phyloP scores from a whole-genome alignment of 2,329 filamentous ascomycete genomes.

The Ceratocystis colombiana region DNA sequence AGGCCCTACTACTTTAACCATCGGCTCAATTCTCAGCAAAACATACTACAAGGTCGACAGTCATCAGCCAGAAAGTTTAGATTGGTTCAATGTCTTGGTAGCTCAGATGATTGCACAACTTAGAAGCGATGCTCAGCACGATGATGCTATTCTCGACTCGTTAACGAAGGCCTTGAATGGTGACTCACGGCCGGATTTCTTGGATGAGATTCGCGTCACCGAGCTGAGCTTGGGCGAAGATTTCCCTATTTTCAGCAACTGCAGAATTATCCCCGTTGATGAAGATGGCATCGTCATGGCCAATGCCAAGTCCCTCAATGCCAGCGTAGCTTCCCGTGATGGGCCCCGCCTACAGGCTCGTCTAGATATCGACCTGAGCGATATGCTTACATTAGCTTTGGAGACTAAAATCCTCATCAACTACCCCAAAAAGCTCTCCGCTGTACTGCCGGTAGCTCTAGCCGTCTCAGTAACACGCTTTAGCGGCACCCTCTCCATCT shows the following conservation, averaged over 20 bases:
- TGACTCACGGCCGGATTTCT: constrained; percentile 74
- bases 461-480: constrained; percentile 89
- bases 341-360: constrained; percentile 78
- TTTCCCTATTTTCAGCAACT: constrained; percentile 98
- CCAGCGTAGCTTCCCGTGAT: constrained; percentile 44
- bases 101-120: constrained; percentile 96
- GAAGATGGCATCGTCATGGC: constrained; percentile 58
- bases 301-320: constrained; percentile 42
- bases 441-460: constrained; percentile 81
- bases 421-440: constrained; percentile 81
- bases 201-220: constrained; percentile 87
- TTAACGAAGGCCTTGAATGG: constrained; percentile 80
- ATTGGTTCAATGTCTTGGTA: constrained; percentile 98
- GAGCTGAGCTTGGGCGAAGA: constrained; percentile 92
- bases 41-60: constrained; percentile 95
- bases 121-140: constrained; percentile 79
- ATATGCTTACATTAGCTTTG: constrained; percentile 87
- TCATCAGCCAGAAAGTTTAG: constrained; percentile 89
- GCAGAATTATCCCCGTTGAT: constrained; percentile 82
- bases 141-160: constrained; percentile 79
- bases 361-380: constrained; percentile 94
- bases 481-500: constrained; percentile 86
- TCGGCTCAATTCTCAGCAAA: constrained; percentile 88
- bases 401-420: constrained; percentile 93
- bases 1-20: constrained; percentile 65